phyloP scores from a whole-genome alignment of 2,329 filamentous ascomycete species.

The Paraphoma sp. region DNA sequence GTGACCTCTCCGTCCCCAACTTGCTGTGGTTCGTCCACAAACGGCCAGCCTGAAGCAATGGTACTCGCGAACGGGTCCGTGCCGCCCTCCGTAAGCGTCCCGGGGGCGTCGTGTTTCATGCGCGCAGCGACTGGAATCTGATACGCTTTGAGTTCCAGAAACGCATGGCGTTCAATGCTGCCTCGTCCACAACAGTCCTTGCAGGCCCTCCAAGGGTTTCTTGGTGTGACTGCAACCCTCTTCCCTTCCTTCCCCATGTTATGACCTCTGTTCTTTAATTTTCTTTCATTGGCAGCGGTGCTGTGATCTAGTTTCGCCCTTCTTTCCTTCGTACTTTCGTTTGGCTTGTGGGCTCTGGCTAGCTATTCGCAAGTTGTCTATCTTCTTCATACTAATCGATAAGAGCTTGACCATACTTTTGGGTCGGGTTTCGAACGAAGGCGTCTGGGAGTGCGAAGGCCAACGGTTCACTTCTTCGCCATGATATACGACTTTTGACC shows the following conservation, averaged over 20 bases:
- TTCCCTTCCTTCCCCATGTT: constrained; percentile 29
- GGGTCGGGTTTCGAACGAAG: constrained; percentile 18
- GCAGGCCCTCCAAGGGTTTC: constrained; percentile 29
- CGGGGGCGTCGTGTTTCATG: constrained; percentile 33
- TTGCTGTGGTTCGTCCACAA: constrained; percentile 6
- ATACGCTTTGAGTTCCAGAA: constrained; percentile 40
- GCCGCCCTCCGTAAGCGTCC: constrained; percentile 14
- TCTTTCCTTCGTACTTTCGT: constrained; percentile 38
- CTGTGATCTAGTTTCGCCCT: constrained; percentile 46
- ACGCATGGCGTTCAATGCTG: constrained; percentile 44
- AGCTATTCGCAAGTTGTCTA: constrained; percentile 12
- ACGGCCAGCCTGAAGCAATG: constrained; percentile 16
- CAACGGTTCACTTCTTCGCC: constrained; percentile 30
- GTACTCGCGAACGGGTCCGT: constrained; percentile 26
- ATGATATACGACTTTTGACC: constrained; percentile 38
- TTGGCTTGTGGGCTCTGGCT: constrained; percentile 36
- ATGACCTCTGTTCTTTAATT: constrained; percentile 31
- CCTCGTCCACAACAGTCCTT: constrained; percentile 34
- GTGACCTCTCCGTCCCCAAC: constrained; percentile 12
- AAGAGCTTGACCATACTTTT: constrained; percentile 5
- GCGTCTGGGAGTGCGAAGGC: constrained; percentile 16
- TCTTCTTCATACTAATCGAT: constrained; percentile 8
- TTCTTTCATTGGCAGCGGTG: constrained; percentile 44
- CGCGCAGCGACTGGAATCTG: constrained; percentile 24
- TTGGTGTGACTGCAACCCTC: constrained; percentile 37